Percentiles rank a stretch among this genome's conserved stretches.
These are phyloP conservation scores for Phytophthora sojae DNA, from an alignment of 352 stramenopile genomes.

Conservation along the genomic window DNA sequence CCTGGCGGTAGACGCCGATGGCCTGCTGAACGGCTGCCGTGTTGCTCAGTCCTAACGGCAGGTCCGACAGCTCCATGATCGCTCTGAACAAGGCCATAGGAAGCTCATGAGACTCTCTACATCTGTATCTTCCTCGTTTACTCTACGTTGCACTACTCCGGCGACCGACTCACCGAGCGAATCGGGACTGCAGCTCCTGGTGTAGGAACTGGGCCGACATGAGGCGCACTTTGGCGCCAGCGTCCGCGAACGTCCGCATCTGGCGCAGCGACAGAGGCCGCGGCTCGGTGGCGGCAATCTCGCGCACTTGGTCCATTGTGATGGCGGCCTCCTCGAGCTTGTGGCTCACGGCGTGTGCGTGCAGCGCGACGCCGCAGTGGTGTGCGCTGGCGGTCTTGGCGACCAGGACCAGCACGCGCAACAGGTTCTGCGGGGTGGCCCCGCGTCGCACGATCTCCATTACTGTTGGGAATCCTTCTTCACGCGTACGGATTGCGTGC, in stretches of 20 bases:
- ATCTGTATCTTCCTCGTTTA: not conserved
- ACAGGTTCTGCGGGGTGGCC: conserved; percentile 5
- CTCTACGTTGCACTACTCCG: not conserved
- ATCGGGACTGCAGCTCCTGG: conserved; percentile 81
- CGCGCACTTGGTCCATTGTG: conserved; percentile 69
- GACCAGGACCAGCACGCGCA: conserved; percentile 8
- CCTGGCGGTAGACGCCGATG: conserved; percentile 70
- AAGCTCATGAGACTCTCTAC: not conserved
- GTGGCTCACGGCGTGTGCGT: not conserved
- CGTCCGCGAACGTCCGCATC: conserved; percentile 79
- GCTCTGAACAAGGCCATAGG: conserved; percentile 27
- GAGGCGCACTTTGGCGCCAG: conserved; percentile 63
- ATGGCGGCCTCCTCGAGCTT: conserved; percentile 32
- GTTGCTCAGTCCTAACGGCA: conserved; percentile 69
- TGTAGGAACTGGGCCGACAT: conserved; percentile 76
- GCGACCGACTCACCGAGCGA: conserved; percentile 51
- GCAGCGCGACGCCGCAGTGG: conserved; percentile 7
- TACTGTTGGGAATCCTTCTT: not conserved
- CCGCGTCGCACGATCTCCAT: conserved; percentile 8
- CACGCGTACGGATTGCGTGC: not conserved
- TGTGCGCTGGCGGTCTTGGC: conserved; percentile 2
- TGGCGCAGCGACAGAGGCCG: conserved; percentile 81
- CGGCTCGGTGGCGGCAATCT: conserved; percentile 58
- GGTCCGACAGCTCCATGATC: conserved; percentile 78
- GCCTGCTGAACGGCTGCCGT: conserved; percentile 67